A percentile compares a stretch with the other conserved stretches of the same genome.
Evolutionary conservation across 2,329 filamentous ascomycete genomes (phyloP).

Genomic region (Colletotrichum lindemuthianum): DNA sequence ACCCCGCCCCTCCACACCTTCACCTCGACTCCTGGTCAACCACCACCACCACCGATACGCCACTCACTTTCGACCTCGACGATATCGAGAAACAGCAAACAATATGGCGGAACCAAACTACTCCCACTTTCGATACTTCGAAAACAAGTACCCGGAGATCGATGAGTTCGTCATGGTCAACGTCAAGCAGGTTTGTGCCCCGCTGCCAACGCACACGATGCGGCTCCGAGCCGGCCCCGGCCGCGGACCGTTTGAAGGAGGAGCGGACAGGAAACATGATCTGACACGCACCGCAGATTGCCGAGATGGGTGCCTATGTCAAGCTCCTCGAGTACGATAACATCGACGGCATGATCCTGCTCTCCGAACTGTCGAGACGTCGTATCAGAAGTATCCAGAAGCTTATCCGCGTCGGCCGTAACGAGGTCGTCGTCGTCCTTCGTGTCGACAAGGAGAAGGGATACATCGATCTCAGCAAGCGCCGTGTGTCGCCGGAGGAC

Average conservation of each 20-base stretch:
- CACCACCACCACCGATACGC: constrained; percentile 38
- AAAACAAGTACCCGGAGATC: constrained; percentile 97
- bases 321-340: constrained; percentile 99
- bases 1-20: constrained; percentile 45
- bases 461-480: constrained; percentile 99
- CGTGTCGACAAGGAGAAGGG: constrained; percentile 99
- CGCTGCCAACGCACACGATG: constrained; percentile 33
- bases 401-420: constrained; percentile 96
- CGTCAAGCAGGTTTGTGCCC: constrained; percentile 84
- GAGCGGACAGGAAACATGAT: constrained; percentile 11
- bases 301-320: constrained; percentile 99
- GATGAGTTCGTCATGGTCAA: constrained; percentile 99
- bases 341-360: constrained; percentile 99
- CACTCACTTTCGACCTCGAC: constrained; percentile 32
- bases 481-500: constrained; percentile 96
- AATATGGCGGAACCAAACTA: constrained; percentile 96
- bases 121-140: constrained; percentile 77
- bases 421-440: constrained; percentile 98
- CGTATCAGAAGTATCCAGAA: constrained; percentile 99
- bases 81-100: constrained; percentile 54
- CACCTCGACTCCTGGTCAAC: constrained; percentile 11
- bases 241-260: constrained; percentile 9
- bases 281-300: constrained; percentile 71
- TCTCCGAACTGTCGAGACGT: constrained; percentile 95
- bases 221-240: constrained; percentile 7